phyloP scores from a whole-genome alignment of 352 stramenopile genomes.

The Pythium apleroticum region DNA sequence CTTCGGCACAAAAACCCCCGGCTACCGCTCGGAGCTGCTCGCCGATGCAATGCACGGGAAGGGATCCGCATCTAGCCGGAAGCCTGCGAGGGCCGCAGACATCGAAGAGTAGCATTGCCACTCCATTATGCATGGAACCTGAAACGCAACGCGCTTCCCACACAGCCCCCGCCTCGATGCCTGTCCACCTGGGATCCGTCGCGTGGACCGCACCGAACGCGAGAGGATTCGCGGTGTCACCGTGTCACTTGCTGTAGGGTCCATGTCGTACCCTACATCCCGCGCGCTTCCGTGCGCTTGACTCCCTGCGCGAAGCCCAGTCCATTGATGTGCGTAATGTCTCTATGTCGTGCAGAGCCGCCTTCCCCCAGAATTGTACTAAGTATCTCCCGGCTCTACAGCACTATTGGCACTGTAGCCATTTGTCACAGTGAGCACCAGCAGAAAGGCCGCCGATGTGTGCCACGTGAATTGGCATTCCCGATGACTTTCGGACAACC shows the following conservation, averaged over 20 bases:
- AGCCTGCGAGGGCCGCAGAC: not conserved
- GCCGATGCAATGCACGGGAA: too few relatives aligned
- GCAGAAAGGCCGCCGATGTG: conserved; percentile 2
- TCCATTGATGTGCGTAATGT: not conserved
- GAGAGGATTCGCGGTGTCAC: too few relatives aligned
- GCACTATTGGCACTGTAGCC: not conserved
- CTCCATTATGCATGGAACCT: not conserved
- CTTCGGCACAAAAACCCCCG: too few relatives aligned
- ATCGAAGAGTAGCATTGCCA: not conserved
- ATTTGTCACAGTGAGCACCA: not conserved
- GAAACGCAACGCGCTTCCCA: not conserved
- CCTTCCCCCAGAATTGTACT: not conserved
- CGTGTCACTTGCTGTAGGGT: too few relatives aligned
- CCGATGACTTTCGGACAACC: not conserved
- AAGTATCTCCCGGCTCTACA: not conserved
- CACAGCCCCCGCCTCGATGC: not conserved
- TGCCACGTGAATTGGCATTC: not conserved
- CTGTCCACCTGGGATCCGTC: not conserved
- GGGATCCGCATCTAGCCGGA: conserved; percentile 9
- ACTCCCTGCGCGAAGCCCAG: not conserved
- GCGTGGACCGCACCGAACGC: too few relatives aligned
- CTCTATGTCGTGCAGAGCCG: not conserved
- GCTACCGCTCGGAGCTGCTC: too few relatives aligned
- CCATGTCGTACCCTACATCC: not conserved
- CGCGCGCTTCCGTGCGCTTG: not conserved